Percentiles rank a stretch among this genome's conserved stretches.
These are phyloP conservation scores for Cucurbita ficifolia DNA, from an alignment of 306 rosid species.

Conservation along the genomic window DNA sequence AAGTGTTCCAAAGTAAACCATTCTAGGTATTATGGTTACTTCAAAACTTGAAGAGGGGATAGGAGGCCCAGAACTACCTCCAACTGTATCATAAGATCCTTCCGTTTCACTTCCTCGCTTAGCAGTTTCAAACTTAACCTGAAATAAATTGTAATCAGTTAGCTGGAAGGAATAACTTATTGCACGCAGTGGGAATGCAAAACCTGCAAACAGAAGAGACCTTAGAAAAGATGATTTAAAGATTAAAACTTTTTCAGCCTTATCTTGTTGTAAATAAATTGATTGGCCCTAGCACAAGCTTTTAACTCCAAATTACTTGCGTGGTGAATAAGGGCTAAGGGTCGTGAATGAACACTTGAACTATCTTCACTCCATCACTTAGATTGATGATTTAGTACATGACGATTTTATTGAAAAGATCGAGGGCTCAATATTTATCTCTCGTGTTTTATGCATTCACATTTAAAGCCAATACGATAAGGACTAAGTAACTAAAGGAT, in stretches of 20 bases:
- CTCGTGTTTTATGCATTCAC: background rate
- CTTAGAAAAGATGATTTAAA: background rate
- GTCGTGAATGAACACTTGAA: background rate
- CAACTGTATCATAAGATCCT: conserved; percentile 22
- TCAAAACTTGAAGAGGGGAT: background rate
- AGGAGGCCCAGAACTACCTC: background rate
- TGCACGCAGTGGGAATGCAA: background rate
- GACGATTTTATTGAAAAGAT: background rate
- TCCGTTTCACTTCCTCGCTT: conserved; percentile 19
- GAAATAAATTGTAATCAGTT: conserved; percentile 14
- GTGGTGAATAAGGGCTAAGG: background rate
- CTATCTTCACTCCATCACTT: background rate
- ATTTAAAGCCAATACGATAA: background rate
- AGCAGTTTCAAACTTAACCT: conserved; percentile 28
- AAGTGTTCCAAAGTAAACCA: background rate
- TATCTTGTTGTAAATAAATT: background rate
- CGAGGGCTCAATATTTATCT: background rate
- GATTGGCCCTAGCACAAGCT: background rate
- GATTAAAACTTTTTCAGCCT: background rate
- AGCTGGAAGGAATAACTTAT: background rate
- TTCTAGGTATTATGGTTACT: background rate
- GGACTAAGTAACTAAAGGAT: background rate
- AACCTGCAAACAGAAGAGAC: background rate
- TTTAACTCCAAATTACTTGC: background rate
- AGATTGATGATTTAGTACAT: background rate